These are phyloP conservation scores for Candida adriatica DNA, from an alignment of 805 yeast species.

Conservation along the genomic window DNA sequence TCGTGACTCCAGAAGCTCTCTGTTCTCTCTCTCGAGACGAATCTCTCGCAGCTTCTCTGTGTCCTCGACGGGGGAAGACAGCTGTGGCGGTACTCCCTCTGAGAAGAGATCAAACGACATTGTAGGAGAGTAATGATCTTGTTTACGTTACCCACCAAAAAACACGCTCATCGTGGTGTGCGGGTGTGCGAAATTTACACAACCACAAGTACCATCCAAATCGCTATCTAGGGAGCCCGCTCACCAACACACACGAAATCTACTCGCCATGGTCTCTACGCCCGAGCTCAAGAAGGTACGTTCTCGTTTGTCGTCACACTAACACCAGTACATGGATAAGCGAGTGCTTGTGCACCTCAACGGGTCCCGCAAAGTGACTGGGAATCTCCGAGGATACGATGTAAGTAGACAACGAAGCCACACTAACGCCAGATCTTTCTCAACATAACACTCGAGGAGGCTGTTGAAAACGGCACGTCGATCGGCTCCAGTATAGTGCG, in stretches of 20 bases:
- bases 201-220: too few relatives aligned
- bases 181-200: too few relatives aligned
- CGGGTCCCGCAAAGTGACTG: constrained; percentile 73
- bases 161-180: not conserved
- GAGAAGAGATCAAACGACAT: constrained; percentile 12
- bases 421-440: constrained; percentile 42
- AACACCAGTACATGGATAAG: constrained; percentile 66
- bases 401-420: too few relatives aligned
- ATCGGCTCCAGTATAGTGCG: constrained; percentile 70
- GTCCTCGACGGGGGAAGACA: constrained; percentile 17
- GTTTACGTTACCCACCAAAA: not conserved
- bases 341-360: constrained; percentile 67
- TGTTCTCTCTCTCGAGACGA: constrained; percentile 11
- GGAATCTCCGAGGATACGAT: constrained; percentile 81
- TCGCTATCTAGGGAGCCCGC: too few relatives aligned
- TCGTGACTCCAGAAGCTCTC: constrained; percentile 8
- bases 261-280: constrained; percentile 62
- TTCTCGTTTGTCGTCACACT: constrained; percentile 5
- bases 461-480: constrained; percentile 51
- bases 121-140: not conserved
- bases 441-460: constrained; percentile 66
- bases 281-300: constrained; percentile 54
- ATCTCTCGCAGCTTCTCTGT: constrained; percentile 9
- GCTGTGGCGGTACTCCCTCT: constrained; percentile 4
- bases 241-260: too few relatives aligned